phyloP scores from a whole-genome alignment of 805 yeast genomes.

The Yarrowia keelungensis region DNA sequence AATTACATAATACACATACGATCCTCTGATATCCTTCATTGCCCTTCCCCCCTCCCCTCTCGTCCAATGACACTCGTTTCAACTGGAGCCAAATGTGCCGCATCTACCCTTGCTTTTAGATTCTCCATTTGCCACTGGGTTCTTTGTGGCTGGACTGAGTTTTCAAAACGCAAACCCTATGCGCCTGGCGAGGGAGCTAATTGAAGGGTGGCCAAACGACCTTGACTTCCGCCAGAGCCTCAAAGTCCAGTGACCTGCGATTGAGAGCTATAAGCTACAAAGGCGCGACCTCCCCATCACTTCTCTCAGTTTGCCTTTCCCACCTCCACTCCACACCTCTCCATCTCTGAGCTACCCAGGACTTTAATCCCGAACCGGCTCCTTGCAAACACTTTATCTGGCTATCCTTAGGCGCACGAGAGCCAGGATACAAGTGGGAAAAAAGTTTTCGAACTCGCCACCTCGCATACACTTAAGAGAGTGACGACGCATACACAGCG shows the following conservation, averaged over 20 bases:
- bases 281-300: too few species aligned
- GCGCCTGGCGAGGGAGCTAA: constrained; percentile 32
- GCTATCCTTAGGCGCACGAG: constrained; percentile 32
- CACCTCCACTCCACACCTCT: too few species aligned
- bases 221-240: constrained; percentile 21
- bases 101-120: constrained; percentile 33
- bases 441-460: constrained; percentile 37
- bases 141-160: constrained; percentile 37
- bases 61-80: constrained; percentile 30
- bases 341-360: too few species aligned
- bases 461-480: constrained; percentile 37
- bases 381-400: constrained; percentile 28
- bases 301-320: too few species aligned
- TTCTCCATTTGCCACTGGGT: constrained; percentile 33
- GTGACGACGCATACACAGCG: constrained; percentile 34
- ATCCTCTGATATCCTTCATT: background rate
- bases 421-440: constrained; percentile 14
- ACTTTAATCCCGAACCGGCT: constrained; percentile 27
- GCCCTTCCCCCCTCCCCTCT: background rate
- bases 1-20: too few species aligned
- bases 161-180: constrained; percentile 27
- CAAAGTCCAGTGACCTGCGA: background rate
- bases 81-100: constrained; percentile 31
- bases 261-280: background rate
- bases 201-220: constrained; percentile 33